These are phyloP conservation scores for Aspergillus arachidicola DNA, from an alignment of 2,329 filamentous ascomycete genomes.

Conservation along the genomic window DNA sequence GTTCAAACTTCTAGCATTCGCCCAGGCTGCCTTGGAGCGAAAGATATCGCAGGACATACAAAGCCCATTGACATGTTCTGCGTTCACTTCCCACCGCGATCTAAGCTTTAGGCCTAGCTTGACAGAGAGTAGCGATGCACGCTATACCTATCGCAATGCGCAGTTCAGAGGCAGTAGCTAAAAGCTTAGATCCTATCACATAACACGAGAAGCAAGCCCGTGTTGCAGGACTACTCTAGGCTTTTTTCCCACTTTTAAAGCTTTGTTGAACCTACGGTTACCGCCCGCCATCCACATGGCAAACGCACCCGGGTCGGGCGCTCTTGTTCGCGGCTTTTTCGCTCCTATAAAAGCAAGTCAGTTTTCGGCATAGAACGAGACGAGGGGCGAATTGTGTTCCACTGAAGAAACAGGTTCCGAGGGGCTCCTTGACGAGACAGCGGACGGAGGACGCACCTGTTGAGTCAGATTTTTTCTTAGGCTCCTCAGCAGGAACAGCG, in stretches of 20 bases:
- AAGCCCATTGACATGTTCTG: neutral
- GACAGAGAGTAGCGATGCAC: neutral
- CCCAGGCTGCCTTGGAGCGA: slow-evolving; percentile 8
- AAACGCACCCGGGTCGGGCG: slow-evolving; percentile 38
- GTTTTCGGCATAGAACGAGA: neutral
- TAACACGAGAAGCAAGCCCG: slow-evolving; percentile 31
- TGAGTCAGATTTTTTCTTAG: slow-evolving; percentile 37
- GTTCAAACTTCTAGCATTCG: slow-evolving; percentile 15
- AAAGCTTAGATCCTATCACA: slow-evolving; percentile 26
- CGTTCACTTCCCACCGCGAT: neutral
- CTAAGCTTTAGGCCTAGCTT: neutral
- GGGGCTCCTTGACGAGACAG: neutral
- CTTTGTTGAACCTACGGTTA: slow-evolving; percentile 33
- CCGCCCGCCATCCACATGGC: slow-evolving; percentile 50
- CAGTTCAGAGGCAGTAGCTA: slow-evolving; percentile 11
- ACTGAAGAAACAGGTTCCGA: neutral
- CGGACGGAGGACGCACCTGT: slow-evolving; percentile 29
- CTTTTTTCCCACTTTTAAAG: slow-evolving; percentile 53
- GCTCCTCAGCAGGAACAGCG: slow-evolving; percentile 24
- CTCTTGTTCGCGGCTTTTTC: slow-evolving; percentile 36
- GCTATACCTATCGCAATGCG: neutral
- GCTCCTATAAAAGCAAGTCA: slow-evolving; percentile 20
- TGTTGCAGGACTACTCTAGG: slow-evolving; percentile 35
- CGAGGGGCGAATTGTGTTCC: too few relatives aligned
- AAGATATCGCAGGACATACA: neutral